Conservation (phyloP, 2,329 filamentous ascomycete genomes). For the Paecilomyces dactylethromorphus region DNA sequence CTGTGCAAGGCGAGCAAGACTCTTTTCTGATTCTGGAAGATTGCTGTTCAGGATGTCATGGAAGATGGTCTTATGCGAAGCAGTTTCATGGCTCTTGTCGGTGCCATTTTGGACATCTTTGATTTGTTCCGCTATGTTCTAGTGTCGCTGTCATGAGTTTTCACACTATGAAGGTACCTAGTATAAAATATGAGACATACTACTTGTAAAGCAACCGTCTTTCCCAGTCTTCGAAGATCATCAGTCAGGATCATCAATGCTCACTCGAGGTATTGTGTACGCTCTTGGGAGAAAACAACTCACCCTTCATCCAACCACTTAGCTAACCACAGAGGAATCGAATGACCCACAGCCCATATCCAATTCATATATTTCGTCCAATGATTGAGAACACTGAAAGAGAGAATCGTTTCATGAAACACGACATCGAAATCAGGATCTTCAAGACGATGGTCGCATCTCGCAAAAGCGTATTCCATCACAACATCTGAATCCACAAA, state of each 20-base stretch:
- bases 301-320: not conserved
- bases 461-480: not conserved
- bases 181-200: not conserved
- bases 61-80: conserved; percentile 20
- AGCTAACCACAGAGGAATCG: not conserved
- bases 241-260: not conserved
- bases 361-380: conserved; percentile 3
- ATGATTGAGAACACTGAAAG: not conserved
- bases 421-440: conserved; percentile 4
- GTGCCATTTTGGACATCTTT: conserved; percentile 5
- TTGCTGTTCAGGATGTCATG: conserved; percentile 15
- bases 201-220: not conserved
- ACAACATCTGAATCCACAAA: not conserved
- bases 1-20: conserved; percentile 18
- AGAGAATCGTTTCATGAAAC: not conserved
- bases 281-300: not conserved
- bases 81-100: conserved; percentile 4
- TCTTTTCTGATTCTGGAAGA: conserved; percentile 23
- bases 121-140: not conserved
- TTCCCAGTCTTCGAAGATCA: not conserved
- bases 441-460: conserved; percentile 4
- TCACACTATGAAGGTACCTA: not conserved
- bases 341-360: conserved; percentile 1
- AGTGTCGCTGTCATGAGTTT: not conserved
- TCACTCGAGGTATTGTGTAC: not conserved